Conservation (phyloP, 164 flowering plant species). For the Aristolochia californica region DNA sequence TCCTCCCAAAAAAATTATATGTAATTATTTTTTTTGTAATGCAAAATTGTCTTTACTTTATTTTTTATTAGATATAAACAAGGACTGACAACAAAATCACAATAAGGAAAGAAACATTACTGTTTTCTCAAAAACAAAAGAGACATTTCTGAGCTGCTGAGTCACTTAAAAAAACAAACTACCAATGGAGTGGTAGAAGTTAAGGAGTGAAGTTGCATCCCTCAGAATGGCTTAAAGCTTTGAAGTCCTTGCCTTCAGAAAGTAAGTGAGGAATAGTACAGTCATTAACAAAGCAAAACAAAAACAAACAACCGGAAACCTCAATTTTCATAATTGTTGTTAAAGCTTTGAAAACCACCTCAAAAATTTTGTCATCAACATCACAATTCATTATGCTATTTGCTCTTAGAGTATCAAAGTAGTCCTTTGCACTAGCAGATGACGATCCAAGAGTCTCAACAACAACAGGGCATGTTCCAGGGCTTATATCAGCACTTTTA, state of each 20-base stretch:
- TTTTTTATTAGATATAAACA: no score
- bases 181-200: slow-evolving; percentile 60
- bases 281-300: no score
- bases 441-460: slow-evolving; percentile 37
- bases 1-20: no score
- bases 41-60: no score
- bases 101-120: no score
- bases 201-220: slow-evolving; percentile 65
- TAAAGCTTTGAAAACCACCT: slow-evolving; percentile 34
- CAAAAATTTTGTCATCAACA: slow-evolving; percentile 28
- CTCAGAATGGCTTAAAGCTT: slow-evolving; percentile 43
- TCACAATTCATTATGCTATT: slow-evolving; percentile 53
- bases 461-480: slow-evolving; percentile 36
- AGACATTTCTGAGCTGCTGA: background rate
- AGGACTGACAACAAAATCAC: no score
- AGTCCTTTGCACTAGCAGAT: slow-evolving; percentile 45
- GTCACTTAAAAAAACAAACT: slow-evolving; percentile 42
- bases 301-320: background rate
- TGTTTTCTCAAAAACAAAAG: no score
- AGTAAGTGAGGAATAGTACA: background rate
- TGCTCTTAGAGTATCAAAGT: slow-evolving; percentile 54
- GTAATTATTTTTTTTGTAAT: no score
- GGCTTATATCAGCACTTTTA: slow-evolving; percentile 28
- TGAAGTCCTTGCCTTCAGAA: slow-evolving; percentile 37
- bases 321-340: background rate